Evolutionary conservation across 352 stramenopile species (phyloP).

Genomic region (Thalassiosira livingstoniorum): DNA sequence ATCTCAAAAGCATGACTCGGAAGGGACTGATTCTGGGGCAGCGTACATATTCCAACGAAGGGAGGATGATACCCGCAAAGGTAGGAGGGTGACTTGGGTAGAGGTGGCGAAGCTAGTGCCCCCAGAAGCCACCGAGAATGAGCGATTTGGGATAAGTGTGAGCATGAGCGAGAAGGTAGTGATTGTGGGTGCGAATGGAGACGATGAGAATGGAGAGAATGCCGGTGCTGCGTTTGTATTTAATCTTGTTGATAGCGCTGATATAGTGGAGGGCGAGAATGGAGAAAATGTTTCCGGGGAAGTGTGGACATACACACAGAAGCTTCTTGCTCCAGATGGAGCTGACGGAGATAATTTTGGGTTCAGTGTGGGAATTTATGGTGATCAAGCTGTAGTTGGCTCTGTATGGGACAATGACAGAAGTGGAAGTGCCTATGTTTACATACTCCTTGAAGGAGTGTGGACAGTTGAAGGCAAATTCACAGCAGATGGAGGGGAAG

Average conservation of each 20-base stretch:
- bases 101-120: constrained; percentile 29
- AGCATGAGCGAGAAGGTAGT: constrained; percentile 19
- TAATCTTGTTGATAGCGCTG: constrained; percentile 15
- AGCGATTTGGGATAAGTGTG: constrained; percentile 44
- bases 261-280: too few relatives aligned
- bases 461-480: constrained; percentile 48
- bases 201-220: constrained; percentile 47
- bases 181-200: constrained; percentile 44
- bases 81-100: constrained; percentile 1
- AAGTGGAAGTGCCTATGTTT: constrained; percentile 38
- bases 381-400: constrained; percentile 38
- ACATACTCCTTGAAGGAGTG: constrained; percentile 9
- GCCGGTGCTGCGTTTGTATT: constrained; percentile 45
- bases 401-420: constrained; percentile 43
- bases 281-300: too few relatives aligned
- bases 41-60: constrained; percentile 32
- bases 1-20: constrained; percentile 31
- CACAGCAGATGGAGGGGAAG: constrained; percentile 12
- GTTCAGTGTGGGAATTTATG: constrained; percentile 44
- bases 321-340: constrained; percentile 38
- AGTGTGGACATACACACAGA: constrained; percentile 28
- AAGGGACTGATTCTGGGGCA: constrained; percentile 19
- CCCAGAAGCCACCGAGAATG: constrained; percentile 29
- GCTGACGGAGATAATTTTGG: constrained; percentile 42
- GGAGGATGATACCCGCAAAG: background rate